Base-by-base conservation (phyloP, 495 filamentous ascomycete species). In the Penicillium lagena region DNA sequence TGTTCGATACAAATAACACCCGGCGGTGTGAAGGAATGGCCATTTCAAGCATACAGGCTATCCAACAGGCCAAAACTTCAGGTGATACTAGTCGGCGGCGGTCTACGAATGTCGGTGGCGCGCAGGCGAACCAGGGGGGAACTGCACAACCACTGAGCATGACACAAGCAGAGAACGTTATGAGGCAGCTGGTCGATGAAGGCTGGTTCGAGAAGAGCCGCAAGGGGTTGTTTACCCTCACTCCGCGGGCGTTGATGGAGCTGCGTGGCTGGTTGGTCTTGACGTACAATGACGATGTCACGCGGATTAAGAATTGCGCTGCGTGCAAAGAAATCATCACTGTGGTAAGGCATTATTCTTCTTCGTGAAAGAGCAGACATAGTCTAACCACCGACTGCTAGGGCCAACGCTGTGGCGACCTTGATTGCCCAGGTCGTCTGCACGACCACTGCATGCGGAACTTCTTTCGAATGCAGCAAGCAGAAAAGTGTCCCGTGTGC, bases 251-350 rank as follows among this genome's bases (percentile, higher is more conserved):
- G 2, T 66, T 98, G 58, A 80, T 96, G 71, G 93, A 98, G 70
- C 70, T 98, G 47, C 72, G 82, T 39, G 69, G 73, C 9, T 97
- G 90, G 82, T 74, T 98, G 38, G 68, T 86, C 12, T 81, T 82
- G 38, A 86, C 83, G 42, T 98, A 95, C 55, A 96, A 96, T 62
- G 83, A 89, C 49, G 62, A 49, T 12, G 49, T 56, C 10, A 49
- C 85, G 51, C 77, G 76, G 47, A 85, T 98, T 59, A 95, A 93
- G 77, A 79, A 82, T 46, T 98, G 93, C 65, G 76, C 82, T 59
- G 88, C 86, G 2, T 98, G 93, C 62, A 87, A 80, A 64, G 90
- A 96, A 62, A 86, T 97, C 44, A 78, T 96, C 45, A 97, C 90
- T 7, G 68, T 87, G 48, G 80, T 80, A 54, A 59, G 77, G 73